phyloP scores from a whole-genome alignment of 179 eudicot species.

The Beta corolliflora region DNA sequence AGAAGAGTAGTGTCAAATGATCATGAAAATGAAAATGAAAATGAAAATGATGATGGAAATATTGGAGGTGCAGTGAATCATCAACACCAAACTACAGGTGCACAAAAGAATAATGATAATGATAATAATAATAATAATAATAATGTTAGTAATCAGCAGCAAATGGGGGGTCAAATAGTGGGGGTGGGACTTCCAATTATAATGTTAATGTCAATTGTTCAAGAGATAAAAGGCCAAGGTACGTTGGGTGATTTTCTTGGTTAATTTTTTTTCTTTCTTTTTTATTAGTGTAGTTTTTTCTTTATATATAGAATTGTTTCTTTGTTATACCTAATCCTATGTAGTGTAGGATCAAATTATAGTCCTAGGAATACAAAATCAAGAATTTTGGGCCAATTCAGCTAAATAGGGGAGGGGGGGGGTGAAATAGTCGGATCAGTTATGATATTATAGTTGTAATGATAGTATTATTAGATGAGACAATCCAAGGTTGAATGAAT shows the following conservation, averaged over 20 bases:
- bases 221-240: constrained; percentile 27
- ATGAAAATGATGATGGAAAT: not conserved
- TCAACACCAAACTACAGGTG: constrained; percentile 1
- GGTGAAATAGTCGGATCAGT: not conserved
- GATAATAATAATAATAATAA: constrained; percentile 13
- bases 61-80: constrained; percentile 7
- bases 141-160: constrained; percentile 19
- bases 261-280: not conserved
- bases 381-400: constrained; percentile 3
- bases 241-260: constrained; percentile 36
- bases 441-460: constrained; percentile 9
- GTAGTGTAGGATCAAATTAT: constrained; percentile 4
- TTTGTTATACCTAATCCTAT: not conserved
- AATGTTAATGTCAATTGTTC: constrained; percentile 9
- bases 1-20: not conserved
- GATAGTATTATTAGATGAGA: constrained; percentile 23
- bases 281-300: not conserved
- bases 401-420: not conserved
- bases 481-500: constrained; percentile 21
- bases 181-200: constrained; percentile 23
- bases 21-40: no score
- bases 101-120: not conserved
- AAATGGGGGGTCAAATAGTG: constrained; percentile 29
- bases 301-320: not conserved
- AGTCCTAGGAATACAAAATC: constrained; percentile 14